Percentiles rank a stretch among this genome's conserved stretches.
phyloP scores from a whole-genome alignment of 768 basidiomycete species.

The Tulasnella sp. region DNA sequence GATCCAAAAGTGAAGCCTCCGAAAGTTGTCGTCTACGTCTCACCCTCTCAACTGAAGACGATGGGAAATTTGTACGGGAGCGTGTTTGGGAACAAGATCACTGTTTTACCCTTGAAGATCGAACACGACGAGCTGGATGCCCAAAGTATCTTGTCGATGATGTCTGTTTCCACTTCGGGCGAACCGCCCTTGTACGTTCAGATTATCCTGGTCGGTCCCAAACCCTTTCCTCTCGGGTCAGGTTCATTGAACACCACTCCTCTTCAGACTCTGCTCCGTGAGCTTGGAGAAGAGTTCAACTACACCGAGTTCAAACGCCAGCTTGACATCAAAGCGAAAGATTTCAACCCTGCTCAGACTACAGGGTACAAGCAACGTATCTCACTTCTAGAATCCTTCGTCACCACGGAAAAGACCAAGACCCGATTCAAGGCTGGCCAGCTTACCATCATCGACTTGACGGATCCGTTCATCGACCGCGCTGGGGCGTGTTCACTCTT shows the following conservation, averaged over 20 bases:
- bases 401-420: constrained; percentile 42
- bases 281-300: constrained; percentile 25
- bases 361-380: constrained; percentile 24
- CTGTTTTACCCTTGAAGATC: constrained; percentile 44
- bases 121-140: constrained; percentile 23
- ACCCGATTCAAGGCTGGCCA: constrained; percentile 54
- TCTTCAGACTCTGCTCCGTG: constrained; percentile 20
- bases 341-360: constrained; percentile 23
- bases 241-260: background rate
- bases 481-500: constrained; percentile 65
- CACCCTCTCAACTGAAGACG: constrained; percentile 57
- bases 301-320: constrained; percentile 21
- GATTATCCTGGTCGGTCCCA: constrained; percentile 50
- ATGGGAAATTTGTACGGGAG: constrained; percentile 54
- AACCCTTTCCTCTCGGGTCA: constrained; percentile 4
- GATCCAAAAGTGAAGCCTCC: constrained; percentile 31
- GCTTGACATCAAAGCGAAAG: constrained; percentile 2
- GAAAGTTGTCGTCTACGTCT: constrained; percentile 52
- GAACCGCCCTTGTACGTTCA: constrained; percentile 69
- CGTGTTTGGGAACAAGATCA: constrained; percentile 8
- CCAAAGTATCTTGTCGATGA: constrained; percentile 22
- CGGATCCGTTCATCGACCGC: constrained; percentile 64
- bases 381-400: constrained; percentile 23
- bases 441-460: constrained; percentile 65
- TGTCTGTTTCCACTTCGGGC: constrained; percentile 43